Base-by-base conservation (phyloP, 2,329 filamentous ascomycete genomes). In the Calycina marina region DNA sequence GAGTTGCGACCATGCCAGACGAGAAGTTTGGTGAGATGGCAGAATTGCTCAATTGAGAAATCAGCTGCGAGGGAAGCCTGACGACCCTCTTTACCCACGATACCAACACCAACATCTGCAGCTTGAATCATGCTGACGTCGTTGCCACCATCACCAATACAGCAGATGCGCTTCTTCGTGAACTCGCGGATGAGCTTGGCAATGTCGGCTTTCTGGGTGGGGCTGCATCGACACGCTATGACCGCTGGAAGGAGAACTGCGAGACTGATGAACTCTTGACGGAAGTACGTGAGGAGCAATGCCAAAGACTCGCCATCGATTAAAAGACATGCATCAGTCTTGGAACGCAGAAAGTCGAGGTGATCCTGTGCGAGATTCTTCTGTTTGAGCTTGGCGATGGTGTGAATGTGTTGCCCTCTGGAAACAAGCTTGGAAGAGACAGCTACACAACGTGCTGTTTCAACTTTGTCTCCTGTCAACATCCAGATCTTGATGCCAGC, bases 401-500 rank as follows among this genome's bases (percentile, higher is more conserved):
- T 94, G 57, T 96, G 85, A 40, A 98, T 93, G 53, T 88, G 90
- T 57, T 98, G 92, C 1, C 88, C 88, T 40, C 90, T 69, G 4
- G 85, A 79, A 10, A 98, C 90, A 5, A 98, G 69, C 55, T 94
- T 94, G 17, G 88, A 86, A 50, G 81, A 92, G 26, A 98, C 80
- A 2, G 90, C 92, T 9, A 98, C 88, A 56, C 90, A 98, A 20
- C 90, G 77, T 11, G 90, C 90, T 10, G 90, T 98, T 58, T 98
- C 90, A 3, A 98, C 83, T 58, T 98, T 98, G 64, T 98, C 90
- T 28, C 90, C 90, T 0, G 90, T 98, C 53, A 98, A 65, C 90
- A 98, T 98, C 90, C 90, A 98, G 31, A 98, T 96, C 56, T 96
- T 96, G 59, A 98, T 90, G 15, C 90, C 90, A 0, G 90, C 90